Base-by-base conservation (phyloP, 2,329 filamentous ascomycete genomes). In the Alternaria sp. region DNA sequence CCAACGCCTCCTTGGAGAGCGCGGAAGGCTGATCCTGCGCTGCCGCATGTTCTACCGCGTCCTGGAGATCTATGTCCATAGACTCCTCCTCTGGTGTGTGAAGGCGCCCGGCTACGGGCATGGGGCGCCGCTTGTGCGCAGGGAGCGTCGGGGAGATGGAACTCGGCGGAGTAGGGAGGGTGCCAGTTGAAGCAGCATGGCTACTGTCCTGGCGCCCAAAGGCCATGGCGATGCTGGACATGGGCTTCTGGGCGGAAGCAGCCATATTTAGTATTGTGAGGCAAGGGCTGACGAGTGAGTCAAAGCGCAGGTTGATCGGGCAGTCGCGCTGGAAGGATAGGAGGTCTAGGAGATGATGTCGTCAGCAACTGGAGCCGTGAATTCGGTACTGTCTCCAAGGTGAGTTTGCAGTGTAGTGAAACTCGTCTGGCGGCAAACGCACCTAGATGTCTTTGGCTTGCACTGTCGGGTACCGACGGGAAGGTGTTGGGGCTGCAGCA, bases 141-240 rank as follows among this genome's bases (percentile, higher is more conserved):
- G 90, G 88, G 67, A 97, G 85, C 69, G 87, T 89, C 48, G 94
- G 94, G 62, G 93, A 97, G 77, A 97, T 93, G 79, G 93, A 97
- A 83, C 94, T 96, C 61, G 94, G 94, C 75, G 94, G 94, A 77
- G 94, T 97, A 64, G 91, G 92, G 73, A 97, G 87, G 77, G 86
- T 83, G 63, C 65, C 70, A 51, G 61, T 61, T 17, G 62, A 60
- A 49, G 64, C 54, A 56, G 62, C 56, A 56, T 68, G 68, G 56
- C 63, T 62, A 61, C 66, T 70, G 65, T 77, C 70, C 57, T 73
- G 69, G 49, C 61, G 61, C 48, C 61, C 75, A 60, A 79, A 77
- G 55, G 77, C 77, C 54, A 73, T 72, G 62, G 77, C 73, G 61
- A 80, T 75, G 75, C 75, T 79, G 63, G 78, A 80, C 50, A 78